These are phyloP conservation scores for Chaetomiaceae sp. DNA, from an alignment of 2,329 filamentous ascomycete species.

Conservation along the genomic window DNA sequence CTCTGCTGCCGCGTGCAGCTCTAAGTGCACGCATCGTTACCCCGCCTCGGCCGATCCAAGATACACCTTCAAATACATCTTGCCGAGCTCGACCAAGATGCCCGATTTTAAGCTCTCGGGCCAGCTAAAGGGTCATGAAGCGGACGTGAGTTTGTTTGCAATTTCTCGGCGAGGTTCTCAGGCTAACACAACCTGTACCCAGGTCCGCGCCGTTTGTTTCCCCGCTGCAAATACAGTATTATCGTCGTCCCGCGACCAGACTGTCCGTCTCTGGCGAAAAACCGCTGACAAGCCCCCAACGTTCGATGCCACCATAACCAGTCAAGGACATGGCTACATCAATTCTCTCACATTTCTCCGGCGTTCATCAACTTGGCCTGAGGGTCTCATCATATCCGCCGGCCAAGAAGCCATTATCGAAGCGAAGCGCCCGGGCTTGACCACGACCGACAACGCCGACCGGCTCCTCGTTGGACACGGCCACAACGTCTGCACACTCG, in stretches of 20 bases:
- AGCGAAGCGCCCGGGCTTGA: slow-evolving; percentile 66
- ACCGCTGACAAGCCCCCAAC: slow-evolving; percentile 53
- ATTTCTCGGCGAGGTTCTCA: not conserved
- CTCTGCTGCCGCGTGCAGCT: no score
- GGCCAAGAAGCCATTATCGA: slow-evolving; percentile 93
- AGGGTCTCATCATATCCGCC: slow-evolving; percentile 80
- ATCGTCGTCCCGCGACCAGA: slow-evolving; percentile 87
- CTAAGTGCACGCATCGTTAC: slow-evolving; percentile 1
- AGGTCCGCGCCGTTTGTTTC: slow-evolving; percentile 87
- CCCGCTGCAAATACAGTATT: slow-evolving; percentile 67
- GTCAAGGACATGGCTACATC: slow-evolving; percentile 78
- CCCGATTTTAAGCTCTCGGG: slow-evolving; percentile 90
- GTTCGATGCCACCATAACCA: slow-evolving; percentile 74
- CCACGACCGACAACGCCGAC: slow-evolving; percentile 72
- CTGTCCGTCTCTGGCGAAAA: slow-evolving; percentile 80
- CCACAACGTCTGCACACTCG: slow-evolving; percentile 82
- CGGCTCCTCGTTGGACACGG: slow-evolving; percentile 81
- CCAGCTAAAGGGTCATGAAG: slow-evolving; percentile 80
- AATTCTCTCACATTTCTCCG: slow-evolving; percentile 77
- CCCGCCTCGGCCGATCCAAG: not conserved
- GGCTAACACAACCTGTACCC: slow-evolving; percentile 23
- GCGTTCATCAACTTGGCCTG: slow-evolving; percentile 62
- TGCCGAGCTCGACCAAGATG: slow-evolving; percentile 44
- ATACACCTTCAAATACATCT: not conserved
- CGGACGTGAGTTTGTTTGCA: slow-evolving; percentile 62